Evolutionary conservation across 768 basidiomycete species (phyloP).

Genomic region (Lentinula edodes): DNA sequence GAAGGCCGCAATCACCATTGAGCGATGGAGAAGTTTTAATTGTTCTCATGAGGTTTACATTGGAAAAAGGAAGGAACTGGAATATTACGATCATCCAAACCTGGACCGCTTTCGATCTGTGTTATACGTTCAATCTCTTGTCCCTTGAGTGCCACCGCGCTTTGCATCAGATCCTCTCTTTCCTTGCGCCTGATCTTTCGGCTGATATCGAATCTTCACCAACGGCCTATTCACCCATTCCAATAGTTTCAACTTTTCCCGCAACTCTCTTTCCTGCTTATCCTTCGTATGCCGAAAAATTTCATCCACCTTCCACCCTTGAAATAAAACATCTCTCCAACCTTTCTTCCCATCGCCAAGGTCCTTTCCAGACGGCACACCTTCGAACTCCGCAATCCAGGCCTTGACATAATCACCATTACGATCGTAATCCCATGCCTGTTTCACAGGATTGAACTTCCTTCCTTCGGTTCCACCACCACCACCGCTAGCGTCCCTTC

Average conservation of each 20-base stretch:
- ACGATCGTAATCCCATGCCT: slow-evolving; percentile 8
- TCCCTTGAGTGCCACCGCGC: background rate
- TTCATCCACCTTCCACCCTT: background rate
- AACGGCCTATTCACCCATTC: background rate
- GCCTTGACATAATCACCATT: slow-evolving; percentile 8
- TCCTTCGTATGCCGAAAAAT: background rate
- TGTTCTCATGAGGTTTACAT: too few species aligned
- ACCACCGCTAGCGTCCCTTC: background rate
- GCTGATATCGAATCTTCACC: slow-evolving; percentile 2
- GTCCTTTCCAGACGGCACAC: background rate
- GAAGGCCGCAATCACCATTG: too few species aligned
- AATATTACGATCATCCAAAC: too few species aligned
- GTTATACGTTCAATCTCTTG: too few species aligned
- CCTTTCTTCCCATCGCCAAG: background rate
- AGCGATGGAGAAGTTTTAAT: too few species aligned
- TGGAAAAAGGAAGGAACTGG: too few species aligned
- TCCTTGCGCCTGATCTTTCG: background rate
- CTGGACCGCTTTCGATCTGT: too few species aligned
- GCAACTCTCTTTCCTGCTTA: background rate
- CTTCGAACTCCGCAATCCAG: slow-evolving; percentile 8
- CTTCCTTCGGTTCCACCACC: background rate
- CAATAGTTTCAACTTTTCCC: background rate
- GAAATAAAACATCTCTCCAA: slow-evolving; percentile 4
- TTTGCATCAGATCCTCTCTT: background rate
- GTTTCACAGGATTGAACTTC: slow-evolving; percentile 10